phyloP scores from a whole-genome alignment of 164 flowering plant genomes.

The Amborella trichopoda region DNA sequence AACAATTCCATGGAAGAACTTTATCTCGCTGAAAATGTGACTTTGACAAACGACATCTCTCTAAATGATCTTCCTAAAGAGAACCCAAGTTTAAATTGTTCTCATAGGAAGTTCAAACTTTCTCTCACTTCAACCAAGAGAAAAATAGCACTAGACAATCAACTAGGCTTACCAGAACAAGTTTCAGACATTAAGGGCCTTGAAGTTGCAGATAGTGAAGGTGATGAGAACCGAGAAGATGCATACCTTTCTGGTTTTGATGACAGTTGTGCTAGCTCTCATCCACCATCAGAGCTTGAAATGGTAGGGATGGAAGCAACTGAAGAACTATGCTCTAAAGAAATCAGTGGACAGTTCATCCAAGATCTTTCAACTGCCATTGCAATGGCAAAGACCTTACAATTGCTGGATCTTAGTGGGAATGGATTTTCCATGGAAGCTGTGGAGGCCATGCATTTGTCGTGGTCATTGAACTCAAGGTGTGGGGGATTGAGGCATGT shows the following conservation, averaged over 20 bases:
- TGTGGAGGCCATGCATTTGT: slow-evolving; percentile 32
- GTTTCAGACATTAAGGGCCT: slow-evolving; percentile 28
- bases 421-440: slow-evolving; percentile 48
- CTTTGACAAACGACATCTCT: slow-evolving; percentile 10
- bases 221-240: slow-evolving; percentile 18
- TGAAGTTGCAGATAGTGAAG: slow-evolving; percentile 90
- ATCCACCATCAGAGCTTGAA: slow-evolving; percentile 2
- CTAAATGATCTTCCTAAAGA: not conserved
- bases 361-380: slow-evolving; percentile 53
- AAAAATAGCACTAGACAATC: too few relatives aligned
- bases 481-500: slow-evolving; percentile 32
- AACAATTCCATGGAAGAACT: slow-evolving; percentile 67
- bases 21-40: slow-evolving; percentile 54
- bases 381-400: slow-evolving; percentile 33
- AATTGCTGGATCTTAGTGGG: slow-evolving; percentile 51
- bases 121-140: slow-evolving; percentile 14
- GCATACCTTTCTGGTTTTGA: slow-evolving; percentile 25
- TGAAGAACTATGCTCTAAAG: too few relatives aligned
- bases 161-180: slow-evolving; percentile 11
- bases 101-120: slow-evolving; percentile 6
- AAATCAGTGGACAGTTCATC: slow-evolving; percentile 18
- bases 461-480: slow-evolving; percentile 44
- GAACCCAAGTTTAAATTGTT: slow-evolving; percentile 2
- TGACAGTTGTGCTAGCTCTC: slow-evolving; percentile 30
- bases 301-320: too few relatives aligned